Evolutionary conservation across 2,329 filamentous ascomycete species (phyloP).

Genomic region (Colletotrichum sojae): DNA sequence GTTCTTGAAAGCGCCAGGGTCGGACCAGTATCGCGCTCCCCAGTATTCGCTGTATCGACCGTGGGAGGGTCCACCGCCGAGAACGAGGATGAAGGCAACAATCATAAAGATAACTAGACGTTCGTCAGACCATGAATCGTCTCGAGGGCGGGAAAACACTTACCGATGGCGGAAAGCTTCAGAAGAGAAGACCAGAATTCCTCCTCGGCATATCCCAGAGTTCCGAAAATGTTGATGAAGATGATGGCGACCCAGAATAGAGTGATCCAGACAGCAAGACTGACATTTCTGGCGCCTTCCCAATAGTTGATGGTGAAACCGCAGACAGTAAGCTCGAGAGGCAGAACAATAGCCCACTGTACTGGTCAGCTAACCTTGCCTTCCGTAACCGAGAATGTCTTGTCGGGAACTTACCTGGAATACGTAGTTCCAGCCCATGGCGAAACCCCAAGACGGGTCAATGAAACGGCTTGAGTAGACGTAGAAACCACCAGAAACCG

Average conservation of each 20-base stretch:
- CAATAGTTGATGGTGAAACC: constrained; percentile 64
- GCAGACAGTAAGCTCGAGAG: constrained; percentile 65
- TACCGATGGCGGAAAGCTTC: constrained; percentile 63
- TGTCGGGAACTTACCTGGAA: constrained; percentile 49
- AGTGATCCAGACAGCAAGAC: constrained; percentile 67
- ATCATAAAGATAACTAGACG: constrained; percentile 71
- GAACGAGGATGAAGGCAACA: constrained; percentile 70
- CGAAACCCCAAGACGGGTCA: constrained; percentile 68
- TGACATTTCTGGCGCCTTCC: constrained; percentile 55
- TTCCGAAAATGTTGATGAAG: constrained; percentile 62
- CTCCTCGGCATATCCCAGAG: constrained; percentile 66
- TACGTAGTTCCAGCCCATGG: constrained; percentile 66
- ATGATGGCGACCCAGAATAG: constrained; percentile 64
- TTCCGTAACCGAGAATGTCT: not conserved
- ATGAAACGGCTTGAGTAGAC: constrained; percentile 70
- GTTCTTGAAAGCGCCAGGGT: constrained; percentile 74
- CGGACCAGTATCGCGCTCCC: constrained; percentile 65
- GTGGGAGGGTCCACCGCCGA: constrained; percentile 70
- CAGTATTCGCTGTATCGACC: constrained; percentile 62
- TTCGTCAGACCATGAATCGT: not conserved
- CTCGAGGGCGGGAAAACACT: not conserved
- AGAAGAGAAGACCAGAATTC: constrained; percentile 68
- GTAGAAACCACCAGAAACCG: constrained; percentile 72
- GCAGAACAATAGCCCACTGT: constrained; percentile 60
- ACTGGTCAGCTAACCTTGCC: not conserved